phyloP scores from a whole-genome alignment of 179 eudicot species.

The Beta lomatogona region DNA sequence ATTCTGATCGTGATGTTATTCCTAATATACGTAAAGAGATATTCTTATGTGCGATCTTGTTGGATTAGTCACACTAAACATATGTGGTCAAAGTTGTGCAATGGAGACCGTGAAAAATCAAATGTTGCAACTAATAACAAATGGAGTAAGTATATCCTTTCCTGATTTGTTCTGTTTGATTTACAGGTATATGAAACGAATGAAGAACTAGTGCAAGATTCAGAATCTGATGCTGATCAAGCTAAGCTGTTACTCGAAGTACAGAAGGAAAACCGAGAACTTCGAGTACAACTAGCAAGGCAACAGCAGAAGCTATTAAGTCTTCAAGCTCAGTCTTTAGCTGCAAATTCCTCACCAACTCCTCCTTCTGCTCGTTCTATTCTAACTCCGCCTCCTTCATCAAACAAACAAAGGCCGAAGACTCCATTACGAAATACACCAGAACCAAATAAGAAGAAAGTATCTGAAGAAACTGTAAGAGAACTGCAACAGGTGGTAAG shows the following conservation, averaged over 20 bases:
- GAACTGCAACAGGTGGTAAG: conserved; percentile 59
- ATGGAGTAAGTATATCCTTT: background rate
- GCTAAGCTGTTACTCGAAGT: conserved; percentile 73
- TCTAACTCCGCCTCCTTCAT: conserved; percentile 45
- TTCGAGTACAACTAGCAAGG: conserved; percentile 63
- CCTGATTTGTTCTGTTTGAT: background rate
- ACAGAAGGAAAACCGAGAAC: conserved; percentile 77
- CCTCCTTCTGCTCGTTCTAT: conserved; percentile 45
- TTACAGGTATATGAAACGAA: conserved; percentile 62
- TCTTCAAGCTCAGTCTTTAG: conserved; percentile 64
- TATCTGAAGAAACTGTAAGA: conserved; percentile 46
- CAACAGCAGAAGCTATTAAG: conserved; percentile 72
- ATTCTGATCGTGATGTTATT: background rate
- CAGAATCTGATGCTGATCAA: conserved; percentile 59
- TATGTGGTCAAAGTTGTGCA: no score
- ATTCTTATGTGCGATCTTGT: no score
- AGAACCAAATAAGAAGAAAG: conserved; percentile 54
- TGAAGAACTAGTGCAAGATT: conserved; percentile 52
- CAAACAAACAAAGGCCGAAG: conserved; percentile 49
- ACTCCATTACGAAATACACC: conserved; percentile 50
- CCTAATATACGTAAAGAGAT: no score
- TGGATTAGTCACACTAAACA: no score
- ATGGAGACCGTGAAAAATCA: no score
- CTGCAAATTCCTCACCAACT: conserved; percentile 59
- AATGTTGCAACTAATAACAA: no score